These are phyloP conservation scores for Alternaria arbusti DNA, from an alignment of 2,329 filamentous ascomycete species.

Conservation along the genomic window DNA sequence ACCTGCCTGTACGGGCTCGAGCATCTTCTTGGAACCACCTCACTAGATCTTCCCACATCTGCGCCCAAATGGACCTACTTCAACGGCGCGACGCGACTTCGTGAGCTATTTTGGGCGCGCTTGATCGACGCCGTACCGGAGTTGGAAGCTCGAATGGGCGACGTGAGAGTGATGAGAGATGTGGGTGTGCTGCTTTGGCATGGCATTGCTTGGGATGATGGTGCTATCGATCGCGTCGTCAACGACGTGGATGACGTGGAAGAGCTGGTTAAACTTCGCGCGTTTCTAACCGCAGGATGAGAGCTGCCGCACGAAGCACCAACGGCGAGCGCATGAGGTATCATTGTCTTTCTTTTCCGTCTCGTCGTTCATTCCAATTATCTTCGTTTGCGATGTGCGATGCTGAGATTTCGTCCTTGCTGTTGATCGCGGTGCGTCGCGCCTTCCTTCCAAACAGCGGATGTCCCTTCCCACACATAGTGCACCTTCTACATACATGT, in stretches of 20 bases:
- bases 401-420: not conserved
- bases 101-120: conserved; percentile 59
- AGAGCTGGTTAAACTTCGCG: conserved; percentile 62
- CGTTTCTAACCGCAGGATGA: conserved; percentile 35
- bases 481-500: conserved; percentile 21
- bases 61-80: conserved; percentile 50
- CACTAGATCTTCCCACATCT: not conserved
- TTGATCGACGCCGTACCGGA: conserved; percentile 47
- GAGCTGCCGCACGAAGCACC: not conserved
- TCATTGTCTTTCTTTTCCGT: not conserved
- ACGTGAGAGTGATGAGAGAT: conserved; percentile 55
- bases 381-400: not conserved
- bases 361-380: not conserved
- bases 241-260: conserved; percentile 57
- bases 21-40: conserved; percentile 61
- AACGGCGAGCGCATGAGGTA: not conserved
- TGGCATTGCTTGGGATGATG: conserved; percentile 69
- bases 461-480: conserved; percentile 14
- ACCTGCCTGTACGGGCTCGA: conserved; percentile 67
- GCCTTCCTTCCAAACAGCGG: conserved; percentile 4
- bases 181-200: conserved; percentile 68
- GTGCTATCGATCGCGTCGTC: conserved; percentile 64
- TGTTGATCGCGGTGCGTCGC: not conserved
- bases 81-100: conserved; percentile 51
- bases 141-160: conserved; percentile 42